These are phyloP conservation scores for Fusarium equiseti DNA, from an alignment of 2,329 filamentous ascomycete species.

Conservation along the genomic window DNA sequence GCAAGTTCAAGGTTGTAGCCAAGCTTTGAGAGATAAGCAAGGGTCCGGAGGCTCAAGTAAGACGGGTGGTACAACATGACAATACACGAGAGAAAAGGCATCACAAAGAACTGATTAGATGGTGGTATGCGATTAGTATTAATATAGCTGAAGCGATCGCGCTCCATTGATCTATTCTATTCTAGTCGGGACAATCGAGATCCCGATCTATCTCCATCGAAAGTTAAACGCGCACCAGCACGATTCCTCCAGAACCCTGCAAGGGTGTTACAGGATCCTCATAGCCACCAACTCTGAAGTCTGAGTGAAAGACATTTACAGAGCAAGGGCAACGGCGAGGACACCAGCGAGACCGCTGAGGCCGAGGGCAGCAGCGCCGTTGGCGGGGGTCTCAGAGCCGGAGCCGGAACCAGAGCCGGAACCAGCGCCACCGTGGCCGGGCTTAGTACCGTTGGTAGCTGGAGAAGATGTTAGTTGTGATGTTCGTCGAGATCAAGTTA, in stretches of 20 bases:
- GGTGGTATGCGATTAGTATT: conserved; percentile 46
- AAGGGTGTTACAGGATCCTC: conserved; percentile 16
- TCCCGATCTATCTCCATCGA: conserved; percentile 40
- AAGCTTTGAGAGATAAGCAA: conserved; percentile 3
- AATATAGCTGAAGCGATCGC: conserved; percentile 41
- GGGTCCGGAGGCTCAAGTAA: neutral
- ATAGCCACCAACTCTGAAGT: conserved; percentile 17
- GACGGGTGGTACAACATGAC: neutral
- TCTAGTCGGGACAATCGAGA: conserved; percentile 30
- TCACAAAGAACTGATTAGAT: conserved; percentile 1
- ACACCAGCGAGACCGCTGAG: conserved; percentile 42
- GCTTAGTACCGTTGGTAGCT: conserved; percentile 38
- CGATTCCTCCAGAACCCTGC: conserved; percentile 32
- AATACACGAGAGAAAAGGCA: neutral
- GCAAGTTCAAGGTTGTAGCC: neutral
- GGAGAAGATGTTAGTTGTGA: conserved; percentile 14
- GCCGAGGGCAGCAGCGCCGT: conserved; percentile 39
- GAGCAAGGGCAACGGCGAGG: conserved; percentile 42
- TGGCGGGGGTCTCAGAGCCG: conserved; percentile 24
- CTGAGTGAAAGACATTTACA: conserved; percentile 34
- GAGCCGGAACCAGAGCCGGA: conserved; percentile 18
- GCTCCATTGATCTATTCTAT: conserved; percentile 42
- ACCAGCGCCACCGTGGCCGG: conserved; percentile 26
- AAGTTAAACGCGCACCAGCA: conserved; percentile 44
- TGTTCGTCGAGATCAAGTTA: conserved; percentile 9